Base-by-base conservation (phyloP, 306 rosid genomes). In the Prunus padus region DNA sequence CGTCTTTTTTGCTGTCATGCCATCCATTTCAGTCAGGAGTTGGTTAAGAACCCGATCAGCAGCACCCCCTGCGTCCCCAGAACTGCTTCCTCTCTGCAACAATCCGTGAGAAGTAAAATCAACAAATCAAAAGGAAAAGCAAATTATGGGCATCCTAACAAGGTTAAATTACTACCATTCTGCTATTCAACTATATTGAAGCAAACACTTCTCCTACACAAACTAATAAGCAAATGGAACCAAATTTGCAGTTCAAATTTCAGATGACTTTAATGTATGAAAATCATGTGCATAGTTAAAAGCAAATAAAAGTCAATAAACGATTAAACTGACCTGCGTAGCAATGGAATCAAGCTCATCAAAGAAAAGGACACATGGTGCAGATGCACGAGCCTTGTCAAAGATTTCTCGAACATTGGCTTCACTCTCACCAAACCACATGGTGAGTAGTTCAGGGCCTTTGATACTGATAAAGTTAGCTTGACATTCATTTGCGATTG, bases 391-490 rank as follows among this genome's bases (percentile, higher is more conserved):
- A 25, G 88, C 88, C 81, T 87, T 87, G 86, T 87, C 86, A 77
- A 87, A 86, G 64, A 84, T 82, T 74, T 87, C 90, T 60, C 86
- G 80, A 74, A 87, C 90, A 82, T 87, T 84, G 75, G 90, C 90
- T 77, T 87, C 90, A 84, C 90, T 87, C 82, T 87, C 90, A 70
- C 88, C 90, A 82, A 87, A 84, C 88, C 90, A 87, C 90, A 87
- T 84, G 23, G 88, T 87, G 33, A 87, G 90, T 28, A 87, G 74
- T 77, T 86, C 88, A 4, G 87, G 89, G 8, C 89, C 89, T 55
- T 86, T 86, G 65, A 86, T 68, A 70, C 90, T 87, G 68, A 87
- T 87, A 76, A 87, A 87, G 77, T 87, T 87, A 11, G 90, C 90
- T 75, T 87, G 85, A 51, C 88, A 84, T 84, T 87, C 86, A 71